Evolutionary conservation across 768 basidiomycete genomes (phyloP).

Genomic region (Lanmaoa rubissima): DNA sequence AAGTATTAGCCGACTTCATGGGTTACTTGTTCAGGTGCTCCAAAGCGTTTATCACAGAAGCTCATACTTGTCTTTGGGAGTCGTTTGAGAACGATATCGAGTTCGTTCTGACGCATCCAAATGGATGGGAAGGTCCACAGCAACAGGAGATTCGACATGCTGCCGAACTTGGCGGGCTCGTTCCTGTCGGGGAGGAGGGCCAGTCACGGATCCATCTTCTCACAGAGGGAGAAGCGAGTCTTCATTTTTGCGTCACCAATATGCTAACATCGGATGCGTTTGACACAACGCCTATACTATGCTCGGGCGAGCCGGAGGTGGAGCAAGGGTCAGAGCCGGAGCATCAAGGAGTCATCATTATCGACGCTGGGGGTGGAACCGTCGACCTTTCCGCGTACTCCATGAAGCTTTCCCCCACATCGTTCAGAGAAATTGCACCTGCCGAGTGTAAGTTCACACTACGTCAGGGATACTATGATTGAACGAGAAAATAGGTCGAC

Average conservation of each 20-base stretch:
- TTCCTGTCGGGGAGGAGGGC: slow-evolving; percentile 38
- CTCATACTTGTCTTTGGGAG: slow-evolving; percentile 42
- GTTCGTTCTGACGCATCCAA: slow-evolving; percentile 58
- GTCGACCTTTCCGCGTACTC: slow-evolving; percentile 40
- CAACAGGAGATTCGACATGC: slow-evolving; percentile 54
- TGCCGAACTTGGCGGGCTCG: slow-evolving; percentile 46
- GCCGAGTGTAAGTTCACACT: slow-evolving; percentile 28
- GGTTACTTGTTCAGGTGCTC: slow-evolving; percentile 43
- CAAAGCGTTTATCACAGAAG: slow-evolving; percentile 43
- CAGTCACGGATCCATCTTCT: slow-evolving; percentile 48
- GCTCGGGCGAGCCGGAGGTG: slow-evolving; percentile 18
- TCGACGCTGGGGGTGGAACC: slow-evolving; percentile 49
- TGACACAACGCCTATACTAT: slow-evolving; percentile 6
- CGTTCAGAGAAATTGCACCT: slow-evolving; percentile 36
- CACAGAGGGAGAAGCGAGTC: slow-evolving; percentile 58
- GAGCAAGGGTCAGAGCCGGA: slow-evolving; percentile 13
- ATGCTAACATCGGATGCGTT: slow-evolving; percentile 36
- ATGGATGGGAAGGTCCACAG: slow-evolving; percentile 61
- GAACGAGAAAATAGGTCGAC: slow-evolving; percentile 28
- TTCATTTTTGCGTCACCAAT: slow-evolving; percentile 51
- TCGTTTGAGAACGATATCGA: slow-evolving; percentile 42
- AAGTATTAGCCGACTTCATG: slow-evolving; percentile 41
- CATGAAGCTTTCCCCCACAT: slow-evolving; percentile 38
- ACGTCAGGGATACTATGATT: neutral
- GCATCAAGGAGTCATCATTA: slow-evolving; percentile 38